These are phyloP conservation scores for Wickerhamiella hasegawae DNA, from an alignment of 805 yeast genomes.

Conservation along the genomic window DNA sequence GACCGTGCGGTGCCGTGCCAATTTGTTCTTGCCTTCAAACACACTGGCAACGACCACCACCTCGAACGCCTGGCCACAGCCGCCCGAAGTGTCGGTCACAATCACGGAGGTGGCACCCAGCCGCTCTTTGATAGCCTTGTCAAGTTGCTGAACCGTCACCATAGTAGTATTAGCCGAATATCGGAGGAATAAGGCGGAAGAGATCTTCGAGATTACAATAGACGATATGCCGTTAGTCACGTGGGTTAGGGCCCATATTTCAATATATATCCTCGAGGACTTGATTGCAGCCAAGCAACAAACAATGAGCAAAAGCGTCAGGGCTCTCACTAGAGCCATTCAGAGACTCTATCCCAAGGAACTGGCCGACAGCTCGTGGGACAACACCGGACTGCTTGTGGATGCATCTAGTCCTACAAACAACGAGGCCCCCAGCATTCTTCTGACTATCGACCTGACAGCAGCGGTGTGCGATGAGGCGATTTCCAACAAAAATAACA, in stretches of 20 bases:
- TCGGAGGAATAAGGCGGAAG: too few relatives aligned
- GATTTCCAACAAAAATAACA: conserved; percentile 31
- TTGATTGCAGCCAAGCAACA: too few relatives aligned
- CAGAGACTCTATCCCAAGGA: conserved; percentile 66
- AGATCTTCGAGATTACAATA: too few relatives aligned
- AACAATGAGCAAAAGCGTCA: neutral
- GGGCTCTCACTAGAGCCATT: conserved; percentile 18
- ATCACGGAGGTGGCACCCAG: conserved; percentile 51
- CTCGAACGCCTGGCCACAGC: conserved; percentile 97
- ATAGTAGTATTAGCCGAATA: neutral
- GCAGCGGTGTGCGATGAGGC: conserved; percentile 78
- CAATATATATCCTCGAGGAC: too few relatives aligned
- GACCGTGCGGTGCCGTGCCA: conserved; percentile 76
- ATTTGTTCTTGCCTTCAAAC: conserved; percentile 68
- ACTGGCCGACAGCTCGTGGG: conserved; percentile 84
- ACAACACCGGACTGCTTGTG: conserved; percentile 80
- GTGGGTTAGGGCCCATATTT: too few relatives aligned
- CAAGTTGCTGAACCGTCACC: conserved; percentile 10
- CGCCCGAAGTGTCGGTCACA: conserved; percentile 71
- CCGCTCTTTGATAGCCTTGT: conserved; percentile 29
- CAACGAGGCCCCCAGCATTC: conserved; percentile 20
- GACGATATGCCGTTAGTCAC: too few relatives aligned
- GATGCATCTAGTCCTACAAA: conserved; percentile 33
- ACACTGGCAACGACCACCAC: conserved; percentile 63
- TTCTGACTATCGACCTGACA: conserved; percentile 78